Percentiles rank a stretch among this genome's conserved stretches.
Evolutionary conservation across 768 basidiomycete species (phyloP).

Genomic region (Amanita rimosa): DNA sequence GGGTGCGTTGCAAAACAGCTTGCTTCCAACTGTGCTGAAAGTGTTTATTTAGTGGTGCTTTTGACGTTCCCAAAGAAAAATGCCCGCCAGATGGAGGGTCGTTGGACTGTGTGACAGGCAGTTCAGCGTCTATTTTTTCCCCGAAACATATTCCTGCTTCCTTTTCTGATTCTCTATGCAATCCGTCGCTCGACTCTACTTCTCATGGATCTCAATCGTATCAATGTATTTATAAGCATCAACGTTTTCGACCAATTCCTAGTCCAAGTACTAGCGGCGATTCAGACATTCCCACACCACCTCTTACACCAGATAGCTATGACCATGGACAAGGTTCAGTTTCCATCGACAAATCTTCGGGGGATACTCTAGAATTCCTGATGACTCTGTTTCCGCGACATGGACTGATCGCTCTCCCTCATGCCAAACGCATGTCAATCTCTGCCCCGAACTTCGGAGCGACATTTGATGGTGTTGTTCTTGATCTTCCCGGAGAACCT

Average conservation of each 20-base stretch:
- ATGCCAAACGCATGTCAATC: constrained; percentile 66
- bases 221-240: constrained; percentile 1
- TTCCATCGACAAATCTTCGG: constrained; percentile 26
- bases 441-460: constrained; percentile 56
- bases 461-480: constrained; percentile 68
- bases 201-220: constrained; percentile 9
- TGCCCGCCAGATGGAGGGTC: constrained; percentile 96
- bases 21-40: constrained; percentile 1
- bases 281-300: constrained; percentile 55
- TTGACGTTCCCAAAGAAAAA: constrained; percentile 86
- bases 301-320: constrained; percentile 66
- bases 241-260: constrained; percentile 17
- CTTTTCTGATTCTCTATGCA: constrained; percentile 13
- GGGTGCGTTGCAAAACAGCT: constrained; percentile 39
- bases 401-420: constrained; percentile 56
- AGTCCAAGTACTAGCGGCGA: constrained; percentile 26
- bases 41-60: constrained; percentile 67
- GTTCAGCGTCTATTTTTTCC: constrained; percentile 49
- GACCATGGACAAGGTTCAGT: constrained; percentile 22
- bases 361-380: constrained; percentile 68
- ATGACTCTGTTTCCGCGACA: constrained; percentile 69
- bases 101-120: constrained; percentile 92
- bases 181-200: constrained; percentile 11
- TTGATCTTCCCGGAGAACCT: constrained; percentile 56
- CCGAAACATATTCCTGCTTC: constrained; percentile 6